Percentiles rank a stretch among this genome's conserved stretches.
Conservation (phyloP, 2,329 filamentous ascomycete genomes). For the Fusarium piperis region DNA sequence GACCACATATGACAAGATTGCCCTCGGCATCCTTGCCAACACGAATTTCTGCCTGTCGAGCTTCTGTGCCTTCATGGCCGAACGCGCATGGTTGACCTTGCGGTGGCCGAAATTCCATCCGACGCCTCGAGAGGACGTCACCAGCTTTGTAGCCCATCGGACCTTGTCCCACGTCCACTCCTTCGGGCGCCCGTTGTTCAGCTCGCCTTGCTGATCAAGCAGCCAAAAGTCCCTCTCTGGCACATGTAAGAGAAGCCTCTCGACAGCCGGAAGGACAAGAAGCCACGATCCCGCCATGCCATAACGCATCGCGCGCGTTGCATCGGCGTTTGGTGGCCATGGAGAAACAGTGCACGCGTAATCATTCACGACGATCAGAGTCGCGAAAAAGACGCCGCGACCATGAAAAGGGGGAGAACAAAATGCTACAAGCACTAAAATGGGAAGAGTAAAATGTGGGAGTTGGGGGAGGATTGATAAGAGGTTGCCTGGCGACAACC, state of each 20-base stretch:
- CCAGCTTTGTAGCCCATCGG: constrained; percentile 15
- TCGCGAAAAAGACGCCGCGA: constrained; percentile 1
- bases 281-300: constrained; percentile 24
- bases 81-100: not conserved
- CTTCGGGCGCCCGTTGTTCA: not conserved
- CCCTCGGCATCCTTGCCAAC: not conserved
- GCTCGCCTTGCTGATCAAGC: constrained; percentile 1
- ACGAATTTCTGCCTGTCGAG: not conserved
- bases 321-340: constrained; percentile 17
- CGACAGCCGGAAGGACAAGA: constrained; percentile 17
- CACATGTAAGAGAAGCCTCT: constrained; percentile 15
- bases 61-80: not conserved
- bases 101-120: constrained; percentile 23
- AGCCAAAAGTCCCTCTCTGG: constrained; percentile 20
- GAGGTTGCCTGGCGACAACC: not conserved
- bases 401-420: constrained; percentile 8
- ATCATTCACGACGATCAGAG: constrained; percentile 5
- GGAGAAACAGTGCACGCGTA: constrained; percentile 9
- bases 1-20: not conserved
- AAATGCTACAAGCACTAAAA: not conserved
- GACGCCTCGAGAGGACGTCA: constrained; percentile 10
- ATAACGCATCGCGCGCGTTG: constrained; percentile 18
- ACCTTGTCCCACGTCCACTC: constrained; percentile 14
- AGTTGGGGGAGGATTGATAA: not conserved
- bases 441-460: not conserved